Percentiles rank a stretch among this genome's conserved stretches.
Conservation (phyloP, 169 alveolate genomes). For the Eimeria zaria region DNA sequence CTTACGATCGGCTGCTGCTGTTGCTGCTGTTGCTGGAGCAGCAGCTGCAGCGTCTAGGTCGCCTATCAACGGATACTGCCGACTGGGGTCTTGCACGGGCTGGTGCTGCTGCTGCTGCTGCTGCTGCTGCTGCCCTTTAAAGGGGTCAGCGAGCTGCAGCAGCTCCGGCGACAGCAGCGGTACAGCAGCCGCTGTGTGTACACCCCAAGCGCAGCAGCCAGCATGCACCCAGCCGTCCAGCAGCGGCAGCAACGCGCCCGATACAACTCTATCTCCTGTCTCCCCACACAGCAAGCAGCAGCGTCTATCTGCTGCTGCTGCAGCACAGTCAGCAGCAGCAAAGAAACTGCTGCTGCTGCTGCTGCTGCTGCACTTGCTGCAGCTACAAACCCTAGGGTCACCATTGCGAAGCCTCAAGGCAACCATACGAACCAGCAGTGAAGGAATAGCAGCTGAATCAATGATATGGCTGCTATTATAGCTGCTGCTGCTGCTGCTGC, state of each 20-base stretch:
- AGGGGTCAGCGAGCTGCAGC: conserved; percentile 65
- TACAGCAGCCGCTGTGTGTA: neutral
- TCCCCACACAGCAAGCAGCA: conserved; percentile 67
- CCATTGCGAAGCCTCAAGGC: conserved; percentile 70
- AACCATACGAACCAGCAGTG: conserved; percentile 72
- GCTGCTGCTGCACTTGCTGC: conserved; percentile 38
- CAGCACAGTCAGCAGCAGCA: neutral
- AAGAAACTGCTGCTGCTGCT: neutral
- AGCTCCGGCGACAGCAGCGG: conserved; percentile 47
- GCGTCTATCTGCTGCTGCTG: conserved; percentile 28
- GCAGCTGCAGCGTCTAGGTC: neutral
- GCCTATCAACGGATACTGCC: neutral
- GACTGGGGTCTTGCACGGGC: neutral
- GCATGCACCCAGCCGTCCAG: conserved; percentile 65
- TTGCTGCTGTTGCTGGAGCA: neutral
- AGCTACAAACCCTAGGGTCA: conserved; percentile 23
- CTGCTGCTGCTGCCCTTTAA: conserved; percentile 15
- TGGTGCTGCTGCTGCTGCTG: conserved; percentile 11
- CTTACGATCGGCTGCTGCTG: neutral
- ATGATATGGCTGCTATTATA: too few relatives aligned
- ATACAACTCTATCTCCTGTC: conserved; percentile 22
- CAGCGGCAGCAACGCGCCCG: conserved; percentile 61
- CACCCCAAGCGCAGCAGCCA: conserved; percentile 68
- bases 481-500: conserved; percentile 5
- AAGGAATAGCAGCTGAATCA: conserved; percentile 44